Evolutionary conservation across 441 rosid genomes (phyloP).

Genomic region (Bruguiera hainesii): DNA sequence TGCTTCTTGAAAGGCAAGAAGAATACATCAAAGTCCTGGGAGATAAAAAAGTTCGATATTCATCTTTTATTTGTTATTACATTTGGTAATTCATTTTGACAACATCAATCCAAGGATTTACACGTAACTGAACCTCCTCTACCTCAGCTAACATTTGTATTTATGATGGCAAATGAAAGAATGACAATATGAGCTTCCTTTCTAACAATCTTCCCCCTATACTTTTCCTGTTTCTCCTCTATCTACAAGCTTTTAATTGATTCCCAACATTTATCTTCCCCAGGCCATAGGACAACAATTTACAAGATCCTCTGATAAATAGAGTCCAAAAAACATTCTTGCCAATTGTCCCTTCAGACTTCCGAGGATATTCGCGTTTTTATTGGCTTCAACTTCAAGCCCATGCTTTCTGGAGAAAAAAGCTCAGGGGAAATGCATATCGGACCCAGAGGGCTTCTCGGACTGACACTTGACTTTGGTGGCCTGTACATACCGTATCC

Average conservation of each 20-base stretch:
- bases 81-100: too few relatives aligned
- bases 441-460: constrained; percentile 87
- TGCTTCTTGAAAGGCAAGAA: too few relatives aligned
- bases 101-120: constrained; percentile 38
- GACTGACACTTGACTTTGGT: constrained; percentile 60
- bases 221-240: constrained; percentile 24
- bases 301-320: constrained; percentile 18
- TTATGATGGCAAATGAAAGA: constrained; percentile 40
- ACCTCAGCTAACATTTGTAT: constrained; percentile 16
- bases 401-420: constrained; percentile 98
- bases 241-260: constrained; percentile 37
- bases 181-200: constrained; percentile 34
- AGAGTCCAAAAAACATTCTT: constrained; percentile 22
- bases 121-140: constrained; percentile 25
- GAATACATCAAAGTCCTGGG: too few relatives aligned
- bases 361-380: constrained; percentile 55
- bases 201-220: constrained; percentile 22
- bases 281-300: constrained; percentile 24
- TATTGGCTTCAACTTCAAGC: constrained; percentile 89
- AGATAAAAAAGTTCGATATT: too few relatives aligned
- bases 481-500: constrained; percentile 76
- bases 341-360: constrained; percentile 22
- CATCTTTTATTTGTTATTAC: too few relatives aligned
- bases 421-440: constrained; percentile 85
- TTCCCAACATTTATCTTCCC: constrained; percentile 8